Base-by-base conservation (phyloP, 2,329 filamentous ascomycete species). In the Aspergillus viridinutans region DNA sequence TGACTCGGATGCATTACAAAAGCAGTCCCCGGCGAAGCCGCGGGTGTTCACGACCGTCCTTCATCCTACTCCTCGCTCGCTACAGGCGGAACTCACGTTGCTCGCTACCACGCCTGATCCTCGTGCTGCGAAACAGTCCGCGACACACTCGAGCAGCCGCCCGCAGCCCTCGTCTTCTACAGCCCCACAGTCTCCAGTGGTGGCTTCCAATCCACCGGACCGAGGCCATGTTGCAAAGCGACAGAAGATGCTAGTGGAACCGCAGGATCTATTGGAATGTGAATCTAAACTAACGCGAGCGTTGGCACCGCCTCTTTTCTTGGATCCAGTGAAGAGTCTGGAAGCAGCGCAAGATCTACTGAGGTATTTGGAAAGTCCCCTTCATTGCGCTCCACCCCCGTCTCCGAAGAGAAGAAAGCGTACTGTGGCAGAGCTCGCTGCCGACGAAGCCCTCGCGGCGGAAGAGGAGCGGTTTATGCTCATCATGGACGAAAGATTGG, bases 401-500 rank as follows among this genome's bases (percentile, higher is more conserved):
- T 84, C 89, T 58, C 92, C 92, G 3, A 97, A 96, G 80, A 88
- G 87, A 7, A 83, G 94, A 56, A 97, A 99, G 80, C 86, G 93
- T 60, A 99, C 94, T 0, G 88, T 95, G 20, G 94, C 94, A 8
- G 93, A 99, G 71, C 85, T 97, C 78, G 94, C 91, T 8, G 93
- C 93, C 7, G 94, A 99, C 69, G 92, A 99, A 75, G 93, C 94
- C 1, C 82, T 91, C 58, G 91, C 92, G 0, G 93, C 92, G 23
- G 90, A 92, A 58, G 87, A 91, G 62, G 92, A 99, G 74, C 85
- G 91, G 49, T 95, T 91, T 64, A 94, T 99, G 91, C 86, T 97
- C 52, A 87, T 90, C 23, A 85, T 92, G 75, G 94, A 99, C 68
- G 93, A 97, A 66, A 84, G 91, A 5, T 82, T 92, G 58, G 83